Conservation (phyloP, 1,284 basidiomycete species). For the Austroboletus rostrupii region DNA sequence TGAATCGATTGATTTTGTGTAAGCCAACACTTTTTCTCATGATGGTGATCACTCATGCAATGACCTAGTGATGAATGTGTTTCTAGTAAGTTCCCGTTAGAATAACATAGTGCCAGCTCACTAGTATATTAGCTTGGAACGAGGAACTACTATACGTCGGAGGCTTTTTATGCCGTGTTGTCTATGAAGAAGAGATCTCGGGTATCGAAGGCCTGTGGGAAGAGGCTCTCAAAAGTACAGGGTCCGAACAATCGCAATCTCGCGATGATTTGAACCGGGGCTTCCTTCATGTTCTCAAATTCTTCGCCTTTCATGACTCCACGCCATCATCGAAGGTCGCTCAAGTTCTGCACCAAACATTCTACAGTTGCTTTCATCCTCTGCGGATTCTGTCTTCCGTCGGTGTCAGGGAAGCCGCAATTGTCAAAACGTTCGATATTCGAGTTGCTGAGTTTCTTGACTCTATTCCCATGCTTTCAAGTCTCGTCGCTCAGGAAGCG, state of each 20-base stretch:
- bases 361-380: constrained; percentile 61
- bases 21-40: neutral
- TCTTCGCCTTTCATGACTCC: constrained; percentile 82
- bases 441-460: constrained; percentile 75
- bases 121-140: constrained; percentile 63
- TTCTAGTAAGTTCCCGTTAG: neutral
- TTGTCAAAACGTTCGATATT: constrained; percentile 76
- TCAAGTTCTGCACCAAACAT: constrained; percentile 66
- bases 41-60: neutral
- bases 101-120: neutral
- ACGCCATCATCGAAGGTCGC: constrained; percentile 83
- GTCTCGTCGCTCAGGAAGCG: constrained; percentile 55
- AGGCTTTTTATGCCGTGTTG: constrained; percentile 73
- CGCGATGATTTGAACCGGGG: constrained; percentile 47
- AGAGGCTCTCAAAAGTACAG: constrained; percentile 13
- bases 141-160: constrained; percentile 80
- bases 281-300: constrained; percentile 80
- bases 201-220: constrained; percentile 52
- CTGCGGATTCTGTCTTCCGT: constrained; percentile 78
- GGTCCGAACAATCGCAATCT: constrained; percentile 26
- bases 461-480: constrained; percentile 71
- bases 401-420: constrained; percentile 66
- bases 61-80: neutral
- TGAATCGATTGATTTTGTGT: constrained; percentile 82
- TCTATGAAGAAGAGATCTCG: constrained; percentile 82